Conservation (phyloP, 768 basidiomycete genomes). For the Lactarius evosmus region DNA sequence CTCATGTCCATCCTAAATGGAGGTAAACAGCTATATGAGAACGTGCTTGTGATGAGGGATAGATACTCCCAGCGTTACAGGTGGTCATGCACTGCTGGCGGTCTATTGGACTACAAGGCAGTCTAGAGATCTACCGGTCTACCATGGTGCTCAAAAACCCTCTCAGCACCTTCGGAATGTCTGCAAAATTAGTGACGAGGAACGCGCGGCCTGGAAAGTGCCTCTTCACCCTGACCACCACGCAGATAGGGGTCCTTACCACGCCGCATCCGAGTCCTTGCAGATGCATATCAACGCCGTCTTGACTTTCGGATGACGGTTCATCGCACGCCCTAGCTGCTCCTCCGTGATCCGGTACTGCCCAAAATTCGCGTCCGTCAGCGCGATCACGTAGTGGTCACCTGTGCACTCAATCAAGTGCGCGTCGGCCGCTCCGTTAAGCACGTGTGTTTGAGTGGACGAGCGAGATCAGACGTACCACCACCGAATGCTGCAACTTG, state of each 20-base stretch:
- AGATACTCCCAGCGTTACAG: not conserved
- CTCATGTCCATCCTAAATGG: too few species aligned
- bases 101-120: not conserved
- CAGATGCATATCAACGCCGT: constrained; percentile 68
- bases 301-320: constrained; percentile 58
- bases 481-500: constrained; percentile 62
- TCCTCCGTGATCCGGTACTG: constrained; percentile 60
- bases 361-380: constrained; percentile 69
- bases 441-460: too few species aligned
- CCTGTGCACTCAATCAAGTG: constrained; percentile 37
- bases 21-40: too few species aligned
- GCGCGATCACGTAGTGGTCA: constrained; percentile 69
- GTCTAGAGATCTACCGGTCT: constrained; percentile 13
- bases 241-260: constrained; percentile 47
- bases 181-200: constrained; percentile 56
- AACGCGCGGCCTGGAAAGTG: constrained; percentile 59
- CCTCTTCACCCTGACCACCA: constrained; percentile 66
- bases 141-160: constrained; percentile 49
- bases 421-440: not conserved
- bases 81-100: too few species aligned
- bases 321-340: constrained; percentile 56
- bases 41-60: too few species aligned
- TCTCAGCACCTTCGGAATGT: constrained; percentile 60
- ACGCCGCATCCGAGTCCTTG: constrained; percentile 61
- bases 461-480: constrained; percentile 37